Conservation (phyloP, 306 rosid species). For the Chamaecrista fasciculata region DNA sequence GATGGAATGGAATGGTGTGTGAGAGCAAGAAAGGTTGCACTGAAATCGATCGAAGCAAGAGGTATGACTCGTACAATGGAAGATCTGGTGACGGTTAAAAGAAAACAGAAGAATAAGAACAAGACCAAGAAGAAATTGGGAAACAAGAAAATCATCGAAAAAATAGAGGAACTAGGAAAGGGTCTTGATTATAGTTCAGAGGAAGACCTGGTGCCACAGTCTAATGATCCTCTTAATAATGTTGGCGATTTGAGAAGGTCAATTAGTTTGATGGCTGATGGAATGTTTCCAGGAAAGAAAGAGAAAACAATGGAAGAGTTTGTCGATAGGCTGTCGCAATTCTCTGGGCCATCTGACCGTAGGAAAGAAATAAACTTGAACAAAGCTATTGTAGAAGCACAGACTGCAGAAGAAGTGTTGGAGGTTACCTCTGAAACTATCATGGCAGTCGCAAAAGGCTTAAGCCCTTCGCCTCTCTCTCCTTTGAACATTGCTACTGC, state of each 20-base stretch:
- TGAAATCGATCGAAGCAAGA: conserved; percentile 63
- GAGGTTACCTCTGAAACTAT: conserved; percentile 70
- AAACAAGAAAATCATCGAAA: conserved; percentile 39
- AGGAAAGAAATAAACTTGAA: conserved; percentile 76
- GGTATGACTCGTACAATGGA: conserved; percentile 57
- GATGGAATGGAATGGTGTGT: conserved; percentile 87
- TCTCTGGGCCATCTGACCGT: conserved; percentile 79
- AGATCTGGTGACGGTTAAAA: conserved; percentile 51
- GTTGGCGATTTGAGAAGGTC: conserved; percentile 43
- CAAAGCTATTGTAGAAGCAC: conserved; percentile 63
- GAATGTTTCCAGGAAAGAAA: conserved; percentile 59
- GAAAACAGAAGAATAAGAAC: conserved; percentile 34
- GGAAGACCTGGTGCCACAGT: conserved; percentile 38
- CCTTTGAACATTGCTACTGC: conserved; percentile 73
- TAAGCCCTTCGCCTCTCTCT: conserved; percentile 88
- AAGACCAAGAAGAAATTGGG: conserved; percentile 48
- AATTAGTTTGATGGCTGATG: conserved; percentile 55
- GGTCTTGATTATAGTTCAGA: conserved; percentile 37
- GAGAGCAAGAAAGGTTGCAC: conserved; percentile 74
- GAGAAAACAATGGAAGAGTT: conserved; percentile 54
- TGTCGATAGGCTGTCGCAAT: conserved; percentile 63
- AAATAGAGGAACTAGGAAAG: conserved; percentile 40
- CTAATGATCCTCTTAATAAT: conserved; percentile 27
- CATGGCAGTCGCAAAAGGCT: conserved; percentile 72
- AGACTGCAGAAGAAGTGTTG: conserved; percentile 77